Base-by-base conservation (phyloP, 2,329 filamentous ascomycete species). In the Delphinella strobiligena region DNA sequence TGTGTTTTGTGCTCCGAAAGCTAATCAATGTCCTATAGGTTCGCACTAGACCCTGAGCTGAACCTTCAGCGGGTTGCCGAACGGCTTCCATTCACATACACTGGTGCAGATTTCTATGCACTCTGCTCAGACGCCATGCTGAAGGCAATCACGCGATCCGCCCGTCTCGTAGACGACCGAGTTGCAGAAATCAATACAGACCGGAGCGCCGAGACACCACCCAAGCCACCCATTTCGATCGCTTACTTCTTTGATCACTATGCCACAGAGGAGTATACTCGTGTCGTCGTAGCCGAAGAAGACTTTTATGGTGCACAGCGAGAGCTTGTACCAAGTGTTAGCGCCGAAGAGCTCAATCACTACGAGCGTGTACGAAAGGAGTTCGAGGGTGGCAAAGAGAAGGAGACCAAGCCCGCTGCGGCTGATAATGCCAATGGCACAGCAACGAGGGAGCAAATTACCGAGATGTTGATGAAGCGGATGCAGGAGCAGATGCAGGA, bases 91-190 rank as follows among this genome's bases (percentile, higher is more conserved):
- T 91, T 95, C 58, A 96, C 89, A 2, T 98, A 95, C 64, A 98
- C 91, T 0, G 91, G 91, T 54, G 91, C 91, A 46, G 91, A 98
- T 63, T 80, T 98, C 55, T 98, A 98, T 61, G 91, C 91, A 1
- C 72, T 98, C 15, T 96, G 89, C 66, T 94, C 87, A 32, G 91
- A 98, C 60, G 87, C 91, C 37, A 98, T 98, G 91, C 80, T 98
- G 50, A 96, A 98, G 61, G 91, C 91, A 15, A 89, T 98, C 43
- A 98, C 91, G 2, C 78, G 91, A 4, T 85, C 93, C 56, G 87
- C 91, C 2, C 74, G 77, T 1, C 70, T 75, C 2, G 88, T 96
- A 2, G 91, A 98, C 57, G 69, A 75, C 37, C 91, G 91, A 60
- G 82, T 98, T 49, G 72, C 73, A 16, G 68, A 71, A 4, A 68